Base-by-base conservation (phyloP, 164 flowering plant species). In the Brasenia schreberi region DNA sequence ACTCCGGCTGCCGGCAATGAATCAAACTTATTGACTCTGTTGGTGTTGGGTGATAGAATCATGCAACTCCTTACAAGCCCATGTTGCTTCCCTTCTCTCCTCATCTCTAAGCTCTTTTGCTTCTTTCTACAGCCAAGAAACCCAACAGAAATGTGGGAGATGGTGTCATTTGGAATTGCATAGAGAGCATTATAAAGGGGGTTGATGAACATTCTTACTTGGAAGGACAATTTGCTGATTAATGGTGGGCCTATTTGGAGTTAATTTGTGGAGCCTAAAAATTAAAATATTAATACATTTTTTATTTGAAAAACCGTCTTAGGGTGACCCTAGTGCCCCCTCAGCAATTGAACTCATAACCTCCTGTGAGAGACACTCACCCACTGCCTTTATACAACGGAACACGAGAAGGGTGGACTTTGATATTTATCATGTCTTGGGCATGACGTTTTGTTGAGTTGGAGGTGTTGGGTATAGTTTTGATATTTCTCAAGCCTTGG, bases 41-140 rank as follows among this genome's bases (percentile, higher is more conserved):
- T 79, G 59, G 66, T 42, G 0, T 18, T 64, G 58, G 81, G 77
- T 1, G 84, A 77, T 0, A 78, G 59, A 74, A 80, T 66, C 64
- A 67, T 62, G 68, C 43, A 74, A 52, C 80, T 74, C 61, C 87
- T 72, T 0, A 88, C 88, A 82, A 81, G 68, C 5, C 95, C 91
- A 62, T 81, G 89, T 56, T 80, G 89, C 17, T 87, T 85, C n/a
- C 91, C 89, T 71, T 88, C 91, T 45, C 89, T 82, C 86, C 75
- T 88, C 95, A 88, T 84, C n/a, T 72, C 53, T 45, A 7, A 7
- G 1, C 53, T 7, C 53, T 45, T 45, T 45, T 2, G 53, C 6
- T 45, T 45, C 53, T 45, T 45, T 23, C 27, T 23, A 23, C 2
- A 23, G 27, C 27, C 27, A 23, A 23, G 27, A 23, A 2, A 23